phyloP scores from a whole-genome alignment of 768 basidiomycete species.

The Tulasnella sp. region DNA sequence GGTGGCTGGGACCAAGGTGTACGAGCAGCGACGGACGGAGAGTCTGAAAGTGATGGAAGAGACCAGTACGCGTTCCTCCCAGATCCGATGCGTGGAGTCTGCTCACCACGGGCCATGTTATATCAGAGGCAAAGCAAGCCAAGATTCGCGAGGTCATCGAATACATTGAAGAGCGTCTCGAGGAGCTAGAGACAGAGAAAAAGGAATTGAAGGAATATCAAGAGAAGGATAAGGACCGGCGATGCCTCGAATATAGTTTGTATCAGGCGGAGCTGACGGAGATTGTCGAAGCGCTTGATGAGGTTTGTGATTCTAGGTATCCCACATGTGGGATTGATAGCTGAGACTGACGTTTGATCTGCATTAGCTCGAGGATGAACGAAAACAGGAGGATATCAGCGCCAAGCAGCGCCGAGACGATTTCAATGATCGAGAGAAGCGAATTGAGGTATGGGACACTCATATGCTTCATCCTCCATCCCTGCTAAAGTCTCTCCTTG shows the following conservation, averaged over 20 bases:
- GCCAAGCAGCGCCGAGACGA: conserved; percentile 75
- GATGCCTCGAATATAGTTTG: conserved; percentile 90
- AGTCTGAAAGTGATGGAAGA: conserved; percentile 95
- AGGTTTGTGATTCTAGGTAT: conserved; percentile 43
- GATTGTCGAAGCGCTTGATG: conserved; percentile 72
- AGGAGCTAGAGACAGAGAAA: conserved; percentile 95
- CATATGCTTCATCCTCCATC: neutral
- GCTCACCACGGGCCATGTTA: neutral
- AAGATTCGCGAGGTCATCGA: conserved; percentile 87
- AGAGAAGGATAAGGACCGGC: conserved; percentile 85
- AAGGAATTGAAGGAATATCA: conserved; percentile 96
- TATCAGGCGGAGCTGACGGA: conserved; percentile 88
- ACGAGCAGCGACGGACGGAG: conserved; percentile 87
- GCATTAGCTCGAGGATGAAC: conserved; percentile 43
- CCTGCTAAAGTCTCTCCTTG: neutral
- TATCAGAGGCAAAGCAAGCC: conserved; percentile 62
- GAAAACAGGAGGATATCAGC: conserved; percentile 69
- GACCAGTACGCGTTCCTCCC: conserved; percentile 35
- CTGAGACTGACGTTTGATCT: neutral
- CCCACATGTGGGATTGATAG: conserved; percentile 34
- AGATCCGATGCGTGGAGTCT: neutral
- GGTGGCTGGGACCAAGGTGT: conserved; percentile 96
- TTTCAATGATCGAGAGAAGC: conserved; percentile 73
- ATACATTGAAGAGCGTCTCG: conserved; percentile 81
- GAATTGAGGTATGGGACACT: conserved; percentile 53